Percentiles rank a stretch among this genome's conserved stretches.
Evolutionary conservation across 1,284 basidiomycete species (phyloP).

Genomic region (Phylloboletellus chloephorus): DNA sequence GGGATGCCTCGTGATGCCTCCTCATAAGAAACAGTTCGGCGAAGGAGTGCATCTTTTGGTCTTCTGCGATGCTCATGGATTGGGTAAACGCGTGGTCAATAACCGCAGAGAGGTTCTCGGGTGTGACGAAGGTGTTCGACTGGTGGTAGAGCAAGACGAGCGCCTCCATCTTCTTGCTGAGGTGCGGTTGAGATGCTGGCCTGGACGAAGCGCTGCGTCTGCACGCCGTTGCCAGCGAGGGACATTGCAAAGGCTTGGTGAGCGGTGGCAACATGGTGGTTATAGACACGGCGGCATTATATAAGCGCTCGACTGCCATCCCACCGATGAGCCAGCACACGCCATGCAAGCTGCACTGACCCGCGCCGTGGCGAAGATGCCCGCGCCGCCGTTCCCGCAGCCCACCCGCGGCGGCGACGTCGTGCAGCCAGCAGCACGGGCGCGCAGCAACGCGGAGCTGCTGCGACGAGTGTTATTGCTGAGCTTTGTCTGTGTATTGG

Average conservation of each 20-base stretch:
- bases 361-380: too few species aligned
- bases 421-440: too few species aligned
- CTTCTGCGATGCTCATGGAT: constrained; percentile 14
- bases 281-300: too few species aligned
- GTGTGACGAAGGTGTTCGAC: constrained; percentile 58
- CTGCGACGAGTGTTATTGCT: too few species aligned
- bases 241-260: constrained; percentile 6
- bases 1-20: constrained; percentile 27
- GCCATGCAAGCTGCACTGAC: too few species aligned
- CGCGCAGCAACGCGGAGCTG: too few species aligned
- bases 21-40: constrained; percentile 25
- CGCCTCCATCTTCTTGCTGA: constrained; percentile 58
- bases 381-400: too few species aligned
- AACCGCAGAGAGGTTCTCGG: constrained; percentile 55
- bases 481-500: constrained; percentile 60
- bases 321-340: too few species aligned
- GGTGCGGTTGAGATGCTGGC: constrained; percentile 12
- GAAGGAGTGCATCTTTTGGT: constrained; percentile 16
- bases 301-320: too few species aligned
- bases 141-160: constrained; percentile 71
- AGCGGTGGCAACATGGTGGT: constrained; percentile 13
- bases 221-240: constrained; percentile 6
- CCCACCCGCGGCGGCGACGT: too few species aligned
- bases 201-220: constrained; percentile 23
- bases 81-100: constrained; percentile 58